Percentiles rank a stretch among this genome's conserved stretches.
Conservation (phyloP, 768 basidiomycete genomes). For the Tephrocybe sp. region DNA sequence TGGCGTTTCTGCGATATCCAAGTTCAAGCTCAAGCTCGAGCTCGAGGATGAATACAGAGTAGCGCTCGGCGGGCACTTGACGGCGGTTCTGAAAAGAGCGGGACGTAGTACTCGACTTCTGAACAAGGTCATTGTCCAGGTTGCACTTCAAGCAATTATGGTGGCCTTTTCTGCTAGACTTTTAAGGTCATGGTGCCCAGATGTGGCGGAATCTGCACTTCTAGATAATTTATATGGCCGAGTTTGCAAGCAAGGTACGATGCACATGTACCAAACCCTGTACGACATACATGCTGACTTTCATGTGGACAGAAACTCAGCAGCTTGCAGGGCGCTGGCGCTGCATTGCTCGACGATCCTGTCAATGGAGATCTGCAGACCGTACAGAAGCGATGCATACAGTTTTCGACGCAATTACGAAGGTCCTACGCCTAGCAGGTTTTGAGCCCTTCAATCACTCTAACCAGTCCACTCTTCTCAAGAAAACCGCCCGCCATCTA, state of each 20-base stretch:
- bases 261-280: background rate
- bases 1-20: too few species aligned
- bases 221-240: conserved; percentile 34
- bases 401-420: too few species aligned
- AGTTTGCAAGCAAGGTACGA: conserved; percentile 44
- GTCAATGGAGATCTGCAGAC: too few species aligned
- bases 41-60: conserved; percentile 25
- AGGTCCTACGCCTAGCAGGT: too few species aligned
- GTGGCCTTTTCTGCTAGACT: conserved; percentile 32
- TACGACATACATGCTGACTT: background rate
- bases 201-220: conserved; percentile 27
- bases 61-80: conserved; percentile 39
- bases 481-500: too few species aligned
- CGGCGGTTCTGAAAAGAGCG: conserved; percentile 14
- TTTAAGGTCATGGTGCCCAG: conserved; percentile 33
- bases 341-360: conserved; percentile 49
- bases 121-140: conserved; percentile 20
- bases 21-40: too few species aligned
- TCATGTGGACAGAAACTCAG: conserved; percentile 41
- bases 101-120: background rate
- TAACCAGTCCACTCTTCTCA: too few species aligned
- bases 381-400: too few species aligned
- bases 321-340: conserved; percentile 57
- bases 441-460: too few species aligned
- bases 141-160: conserved; percentile 33